Evolutionary conservation across 768 basidiomycete genomes (phyloP), one percentile per base, ranked within the genome.

Genomic region (Russula abietina): DNA sequence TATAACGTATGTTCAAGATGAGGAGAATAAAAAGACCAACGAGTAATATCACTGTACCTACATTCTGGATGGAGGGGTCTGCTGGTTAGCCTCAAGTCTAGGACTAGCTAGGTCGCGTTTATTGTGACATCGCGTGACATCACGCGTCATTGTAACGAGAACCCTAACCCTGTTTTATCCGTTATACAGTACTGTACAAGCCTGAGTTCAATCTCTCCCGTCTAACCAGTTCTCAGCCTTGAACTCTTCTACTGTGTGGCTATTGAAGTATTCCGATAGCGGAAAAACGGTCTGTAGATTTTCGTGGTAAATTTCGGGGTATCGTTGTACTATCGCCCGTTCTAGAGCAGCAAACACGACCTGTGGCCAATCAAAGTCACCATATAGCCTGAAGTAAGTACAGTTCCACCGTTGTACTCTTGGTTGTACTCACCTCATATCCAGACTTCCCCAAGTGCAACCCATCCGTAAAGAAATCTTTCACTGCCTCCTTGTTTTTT

Each of bases 391-490:
- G 45, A 46, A 33, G 30, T 17, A n/a, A n/a, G 45, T 53, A 19
- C 50, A 33, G 36, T 19, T 17, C 9, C 22, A 26, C 16, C 45
- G n/a, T n/a, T n/a, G n/a, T n/a, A n/a, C n/a, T n/a, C n/a, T n/a
- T n/a, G 50, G 41, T 28, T 14, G 58, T 28, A 71, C 84, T 69
- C 69, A 91, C 89, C 72, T 79, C 71, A 68, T 94, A 94, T 26
- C 91, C 94, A 2, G 74, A 79, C n/a, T 73, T 77, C 57, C 82
- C 91, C 69, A 93, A 74, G 73, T 97, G 94, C 55, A 97, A 74
- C 2, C 94, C 94, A 70, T 97, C 94, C 46, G 70, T 73, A 57
- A 91, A 72, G 69, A 80, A 88, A 49, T 68, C 74, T 30, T 74
- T 76, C 54, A 91, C 74, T 1, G 75, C 75, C 32, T 73, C 72